Conservation (phyloP, 2,329 filamentous ascomycete species). For the Epichloe festucae region DNA sequence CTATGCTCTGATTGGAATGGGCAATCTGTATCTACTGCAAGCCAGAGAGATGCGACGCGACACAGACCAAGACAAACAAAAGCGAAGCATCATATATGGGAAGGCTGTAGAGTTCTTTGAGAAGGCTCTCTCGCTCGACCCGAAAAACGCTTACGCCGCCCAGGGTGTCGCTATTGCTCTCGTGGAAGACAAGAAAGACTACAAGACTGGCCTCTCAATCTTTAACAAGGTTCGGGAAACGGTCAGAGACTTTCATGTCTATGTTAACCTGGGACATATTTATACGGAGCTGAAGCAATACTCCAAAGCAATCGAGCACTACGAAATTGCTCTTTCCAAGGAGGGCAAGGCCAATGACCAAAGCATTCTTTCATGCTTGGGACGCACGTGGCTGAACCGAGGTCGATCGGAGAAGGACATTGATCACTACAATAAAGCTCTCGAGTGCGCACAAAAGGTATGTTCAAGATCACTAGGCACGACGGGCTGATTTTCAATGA, state of each 20-base stretch:
- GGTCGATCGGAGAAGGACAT: constrained; percentile 51
- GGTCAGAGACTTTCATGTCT: constrained; percentile 75
- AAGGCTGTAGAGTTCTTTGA: constrained; percentile 98
- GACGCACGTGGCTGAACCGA: constrained; percentile 74
- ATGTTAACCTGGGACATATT: constrained; percentile 86
- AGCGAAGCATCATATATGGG: constrained; percentile 73
- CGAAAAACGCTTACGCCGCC: constrained; percentile 89
- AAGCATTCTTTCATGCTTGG: constrained; percentile 71
- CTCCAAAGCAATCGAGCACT: constrained; percentile 84
- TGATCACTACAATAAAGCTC: constrained; percentile 42
- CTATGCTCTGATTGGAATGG: constrained; percentile 95
- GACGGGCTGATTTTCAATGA: neutral
- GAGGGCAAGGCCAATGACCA: constrained; percentile 63
- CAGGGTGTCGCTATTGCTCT: constrained; percentile 92
- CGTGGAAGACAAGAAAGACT: constrained; percentile 88
- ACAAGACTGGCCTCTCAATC: constrained; percentile 67
- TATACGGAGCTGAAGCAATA: constrained; percentile 86
- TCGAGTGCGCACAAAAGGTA: constrained; percentile 51
- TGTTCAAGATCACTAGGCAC: constrained; percentile 7
- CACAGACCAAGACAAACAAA: constrained; percentile 80
- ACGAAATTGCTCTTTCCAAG: constrained; percentile 72
- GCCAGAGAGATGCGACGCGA: constrained; percentile 92
- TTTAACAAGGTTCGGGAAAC: constrained; percentile 87
- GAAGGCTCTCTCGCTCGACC: constrained; percentile 88
- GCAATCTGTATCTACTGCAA: constrained; percentile 75